Conservation (phyloP, 805 yeast species). For the Nakazawaea holstii region DNA sequence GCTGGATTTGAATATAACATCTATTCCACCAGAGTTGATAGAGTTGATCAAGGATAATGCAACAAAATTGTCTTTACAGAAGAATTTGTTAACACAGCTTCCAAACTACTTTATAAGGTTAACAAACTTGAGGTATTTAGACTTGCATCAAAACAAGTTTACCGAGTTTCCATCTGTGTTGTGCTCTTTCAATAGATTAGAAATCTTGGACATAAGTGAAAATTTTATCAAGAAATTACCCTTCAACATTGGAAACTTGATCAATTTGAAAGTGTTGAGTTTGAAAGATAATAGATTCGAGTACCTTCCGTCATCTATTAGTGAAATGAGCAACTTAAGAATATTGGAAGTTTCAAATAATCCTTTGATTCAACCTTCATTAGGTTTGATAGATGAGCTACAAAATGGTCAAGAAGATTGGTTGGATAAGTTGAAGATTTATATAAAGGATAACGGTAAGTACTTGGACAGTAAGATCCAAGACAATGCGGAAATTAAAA, state of each 20-base stretch:
- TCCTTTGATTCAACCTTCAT: constrained; percentile 48
- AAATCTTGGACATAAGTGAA: constrained; percentile 59
- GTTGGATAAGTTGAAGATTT: constrained; percentile 34
- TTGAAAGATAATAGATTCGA: constrained; percentile 54
- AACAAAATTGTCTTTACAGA: constrained; percentile 49
- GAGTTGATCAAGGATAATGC: constrained; percentile 24
- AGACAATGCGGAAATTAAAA: constrained; percentile 12
- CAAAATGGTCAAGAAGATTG: constrained; percentile 39
- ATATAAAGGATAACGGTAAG: constrained; percentile 29
- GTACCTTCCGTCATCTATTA: constrained; percentile 46
- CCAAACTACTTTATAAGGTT: constrained; percentile 43
- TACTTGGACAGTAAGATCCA: constrained; percentile 25
- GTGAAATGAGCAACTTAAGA: constrained; percentile 45
- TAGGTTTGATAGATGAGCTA: constrained; percentile 26
- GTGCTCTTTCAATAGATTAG: constrained; percentile 37
- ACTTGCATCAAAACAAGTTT: constrained; percentile 58
- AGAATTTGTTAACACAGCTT: constrained; percentile 40
- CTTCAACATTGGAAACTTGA: constrained; percentile 31
- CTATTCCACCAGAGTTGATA: constrained; percentile 25
- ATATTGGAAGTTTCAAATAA: constrained; percentile 60
- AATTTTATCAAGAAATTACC: constrained; percentile 51
- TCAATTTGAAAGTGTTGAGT: constrained; percentile 50
- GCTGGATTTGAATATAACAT: constrained; percentile 30
- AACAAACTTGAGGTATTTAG: constrained; percentile 49
- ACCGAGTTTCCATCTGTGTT: constrained; percentile 45